Evolutionary conservation across 2,329 filamentous ascomycete species (phyloP).

Genomic region (Akanthomyces muscarius): DNA sequence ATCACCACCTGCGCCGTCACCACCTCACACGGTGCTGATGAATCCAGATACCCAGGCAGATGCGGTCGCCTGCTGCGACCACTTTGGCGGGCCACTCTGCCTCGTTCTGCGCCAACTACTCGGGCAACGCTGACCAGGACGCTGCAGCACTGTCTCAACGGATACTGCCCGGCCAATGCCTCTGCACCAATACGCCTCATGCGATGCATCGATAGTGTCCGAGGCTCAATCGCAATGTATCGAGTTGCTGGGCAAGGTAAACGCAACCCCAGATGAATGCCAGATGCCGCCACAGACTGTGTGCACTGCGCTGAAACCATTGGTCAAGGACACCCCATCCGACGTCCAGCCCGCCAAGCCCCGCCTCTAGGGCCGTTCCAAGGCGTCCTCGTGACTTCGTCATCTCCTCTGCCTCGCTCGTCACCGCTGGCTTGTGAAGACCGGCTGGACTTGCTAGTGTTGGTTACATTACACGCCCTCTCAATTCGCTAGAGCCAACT

Average conservation of each 20-base stretch:
- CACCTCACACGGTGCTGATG: background rate
- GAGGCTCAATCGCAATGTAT: background rate
- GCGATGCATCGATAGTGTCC: background rate
- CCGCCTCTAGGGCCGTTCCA: background rate
- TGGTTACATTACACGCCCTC: no score
- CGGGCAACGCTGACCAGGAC: no score
- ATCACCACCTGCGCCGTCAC: background rate
- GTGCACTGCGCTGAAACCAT: background rate
- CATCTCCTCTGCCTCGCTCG: constrained; percentile 14
- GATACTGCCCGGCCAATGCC: background rate
- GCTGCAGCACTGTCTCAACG: background rate
- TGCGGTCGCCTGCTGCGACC: background rate
- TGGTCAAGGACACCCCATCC: constrained; percentile 1
- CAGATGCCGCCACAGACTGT: constrained; percentile 2
- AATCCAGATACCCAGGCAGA: background rate
- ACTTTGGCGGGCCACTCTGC: background rate
- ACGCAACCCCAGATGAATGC: constrained; percentile 7
- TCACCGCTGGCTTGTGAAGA: background rate
- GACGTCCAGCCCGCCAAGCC: background rate
- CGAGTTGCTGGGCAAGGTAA: background rate
- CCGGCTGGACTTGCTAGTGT: background rate
- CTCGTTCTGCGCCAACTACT: background rate
- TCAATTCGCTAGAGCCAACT: background rate
- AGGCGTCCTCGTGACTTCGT: constrained; percentile 13
- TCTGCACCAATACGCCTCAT: background rate